Base-by-base conservation (phyloP, 163 green algal genomes). In the Scenedesmus sp. region DNA sequence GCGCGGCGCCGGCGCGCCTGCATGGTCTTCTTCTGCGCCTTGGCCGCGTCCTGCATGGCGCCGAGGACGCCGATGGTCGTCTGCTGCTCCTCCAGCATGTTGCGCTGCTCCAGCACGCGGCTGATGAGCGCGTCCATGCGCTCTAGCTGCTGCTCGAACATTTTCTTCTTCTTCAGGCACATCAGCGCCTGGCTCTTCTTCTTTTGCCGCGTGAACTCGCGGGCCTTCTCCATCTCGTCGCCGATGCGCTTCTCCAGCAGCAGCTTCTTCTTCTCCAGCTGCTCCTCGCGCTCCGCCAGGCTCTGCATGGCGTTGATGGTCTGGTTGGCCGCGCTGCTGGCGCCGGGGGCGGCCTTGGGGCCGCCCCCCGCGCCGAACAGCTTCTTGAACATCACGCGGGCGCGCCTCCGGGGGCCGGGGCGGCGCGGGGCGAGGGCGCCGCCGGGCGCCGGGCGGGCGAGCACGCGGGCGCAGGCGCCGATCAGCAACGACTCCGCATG, bases 141-240 rank as follows among this genome's bases (percentile, higher is more conserved):
- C 36, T 89, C 86, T 20, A 94, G 71, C 81, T 98, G 91, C 60
- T 88, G 81, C 86, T 98, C 94, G 63, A 94, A 93, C 77, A 97
- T 86, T 80, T 98, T 98, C 79, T 97, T 97, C 86, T 94, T 95
- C 78, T 97, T 97, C 29, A 97, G 75, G 47, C 87, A 92, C 83
- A 92, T 86, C 28, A 97, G 79, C 15, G 76, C 84, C 64, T 86
- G 80, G 10, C 80, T 72, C 81, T 98, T 98, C 87, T 99, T 99
- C 62, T 96, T 95, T n/a, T 83, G 60, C 4, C 81, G 77, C 9
- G 87, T 93, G 67, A 93, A 96, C 63, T 97, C 90, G 73, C 92
- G 93, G 2, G 96, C 95, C 70, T 93, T 94, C 54, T 96, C 86
- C 36, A 97, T 81, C 80, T 98, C 96, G 45, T 88, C 66, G 0